These are phyloP conservation scores for Mycotypha africana DNA, from an alignment of 371 early-diverging fungal genomes.

Conservation along the genomic window DNA sequence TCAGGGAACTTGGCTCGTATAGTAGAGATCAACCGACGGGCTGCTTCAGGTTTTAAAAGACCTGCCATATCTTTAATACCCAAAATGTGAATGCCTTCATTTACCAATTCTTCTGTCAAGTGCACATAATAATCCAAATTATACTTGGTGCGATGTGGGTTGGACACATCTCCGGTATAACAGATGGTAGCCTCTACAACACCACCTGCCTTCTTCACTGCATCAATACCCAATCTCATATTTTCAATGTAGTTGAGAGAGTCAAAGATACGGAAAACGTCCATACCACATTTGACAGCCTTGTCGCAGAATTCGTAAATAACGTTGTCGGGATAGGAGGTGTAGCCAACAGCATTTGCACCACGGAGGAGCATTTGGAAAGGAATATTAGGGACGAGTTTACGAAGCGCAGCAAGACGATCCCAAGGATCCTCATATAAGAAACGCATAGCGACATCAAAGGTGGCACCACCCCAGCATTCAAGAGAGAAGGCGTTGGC, in stretches of 20 bases:
- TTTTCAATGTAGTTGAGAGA: conserved; percentile 92
- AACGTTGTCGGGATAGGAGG: conserved; percentile 94
- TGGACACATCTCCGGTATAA: conserved; percentile 89
- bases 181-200: conserved; percentile 88
- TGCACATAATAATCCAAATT: conserved; percentile 85
- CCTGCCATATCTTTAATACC: conserved; percentile 98
- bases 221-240: conserved; percentile 87
- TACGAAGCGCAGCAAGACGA: conserved; percentile 70
- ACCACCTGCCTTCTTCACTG: conserved; percentile 90
- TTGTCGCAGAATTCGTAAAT: conserved; percentile 91
- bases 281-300: conserved; percentile 85
- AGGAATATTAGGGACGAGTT: conserved; percentile 89
- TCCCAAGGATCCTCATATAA: conserved; percentile 94
- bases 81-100: conserved; percentile 86
- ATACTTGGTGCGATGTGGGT: conserved; percentile 71
- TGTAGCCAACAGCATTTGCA: conserved; percentile 95
- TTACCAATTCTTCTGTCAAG: conserved; percentile 77
- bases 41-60: conserved; percentile 86
- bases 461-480: conserved; percentile 93
- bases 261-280: conserved; percentile 95
- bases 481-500: conserved; percentile 84
- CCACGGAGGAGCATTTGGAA: conserved; percentile 97
- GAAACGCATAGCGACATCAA: conserved; percentile 93
- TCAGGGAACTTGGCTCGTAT: conserved; percentile 83
- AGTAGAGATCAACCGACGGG: conserved; percentile 71